Base-by-base conservation (phyloP, 495 filamentous ascomycete genomes). In the Trichocladium uniseriatum region DNA sequence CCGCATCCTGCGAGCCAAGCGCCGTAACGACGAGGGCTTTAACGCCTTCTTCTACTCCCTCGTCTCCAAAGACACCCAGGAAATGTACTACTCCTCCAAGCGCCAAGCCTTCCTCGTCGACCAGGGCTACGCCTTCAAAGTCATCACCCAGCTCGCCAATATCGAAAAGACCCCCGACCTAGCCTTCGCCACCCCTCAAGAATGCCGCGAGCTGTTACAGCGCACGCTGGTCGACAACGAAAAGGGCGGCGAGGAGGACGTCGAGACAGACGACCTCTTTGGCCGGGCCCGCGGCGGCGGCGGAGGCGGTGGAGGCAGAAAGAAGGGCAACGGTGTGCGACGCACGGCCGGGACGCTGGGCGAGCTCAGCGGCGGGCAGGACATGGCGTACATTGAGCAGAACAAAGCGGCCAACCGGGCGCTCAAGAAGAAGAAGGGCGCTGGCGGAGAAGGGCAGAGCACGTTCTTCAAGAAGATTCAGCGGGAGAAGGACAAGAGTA, bases 1-100 rank as follows among this genome's bases (percentile, higher is more conserved):
- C 10, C 84, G 92, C 31, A 99, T 99, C 59, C 82, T 99, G 10
- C 79, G 92, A 60, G 92, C 92, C 18, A 99, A 99, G 66, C 82
- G 92, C 28, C 76, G 94, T 53, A 97, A 96, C 60, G 92, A 99
- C 67, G 92, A 97, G 66, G 94, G 94, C 16, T 99, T 99, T 70
- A 99, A 99, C 68, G 92, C 92, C 0, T 99, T 99, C 70, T 99
- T 99, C 70, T 99, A 99, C 69, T 92, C 87, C 0, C 76, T 99
- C 5, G 92, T 99, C 27, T 92, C 86, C 9, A 96, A 96, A 65
- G 92, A 97, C 65, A 99, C 92, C 2, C 79, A 87, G 44, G 92
- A 99, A 69, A 97, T 99, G 94, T 91, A 83, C 65, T 99, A 95
- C 71, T 96, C 92, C 6, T 86, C 87, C 34, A 96, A 96, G 69